These are phyloP conservation scores for Epichloe coenophiala DNA, from an alignment of 2,329 filamentous ascomycete species.

Conservation along the genomic window DNA sequence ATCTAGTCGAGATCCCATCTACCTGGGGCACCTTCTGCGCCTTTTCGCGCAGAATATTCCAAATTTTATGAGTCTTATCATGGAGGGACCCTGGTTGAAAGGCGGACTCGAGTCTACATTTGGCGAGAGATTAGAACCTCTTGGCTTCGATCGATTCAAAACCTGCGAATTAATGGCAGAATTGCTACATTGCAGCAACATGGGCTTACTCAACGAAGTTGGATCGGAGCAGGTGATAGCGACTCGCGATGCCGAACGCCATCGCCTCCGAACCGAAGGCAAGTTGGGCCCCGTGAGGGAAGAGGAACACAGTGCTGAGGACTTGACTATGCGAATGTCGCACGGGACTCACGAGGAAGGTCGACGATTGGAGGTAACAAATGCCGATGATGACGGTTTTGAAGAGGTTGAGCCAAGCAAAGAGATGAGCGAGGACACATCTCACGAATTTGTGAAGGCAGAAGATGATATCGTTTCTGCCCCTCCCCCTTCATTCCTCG, in stretches of 20 bases:
- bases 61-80: constrained; percentile 83
- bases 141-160: constrained; percentile 97
- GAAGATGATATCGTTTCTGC: constrained; percentile 34
- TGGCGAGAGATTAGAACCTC: constrained; percentile 77
- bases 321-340: constrained; percentile 44
- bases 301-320: constrained; percentile 35
- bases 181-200: constrained; percentile 93
- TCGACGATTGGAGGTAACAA: constrained; percentile 64
- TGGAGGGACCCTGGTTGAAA: constrained; percentile 61
- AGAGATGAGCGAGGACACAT: constrained; percentile 60
- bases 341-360: constrained; percentile 41
- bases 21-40: constrained; percentile 77
- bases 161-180: constrained; percentile 98
- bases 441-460: constrained; percentile 52
- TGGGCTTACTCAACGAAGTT: constrained; percentile 85
- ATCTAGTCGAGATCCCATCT: constrained; percentile 84
- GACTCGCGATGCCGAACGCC: constrained; percentile 66
- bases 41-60: constrained; percentile 85
- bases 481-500: constrained; percentile 18
- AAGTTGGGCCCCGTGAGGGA: constrained; percentile 39
- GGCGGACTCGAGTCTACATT: constrained; percentile 75
- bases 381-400: constrained; percentile 79
- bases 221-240: constrained; percentile 81
- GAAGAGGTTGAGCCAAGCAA: constrained; percentile 68
- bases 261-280: constrained; percentile 64